Conservation (phyloP, 2,329 filamentous ascomycete species). For the Ascochyta koolunga region DNA sequence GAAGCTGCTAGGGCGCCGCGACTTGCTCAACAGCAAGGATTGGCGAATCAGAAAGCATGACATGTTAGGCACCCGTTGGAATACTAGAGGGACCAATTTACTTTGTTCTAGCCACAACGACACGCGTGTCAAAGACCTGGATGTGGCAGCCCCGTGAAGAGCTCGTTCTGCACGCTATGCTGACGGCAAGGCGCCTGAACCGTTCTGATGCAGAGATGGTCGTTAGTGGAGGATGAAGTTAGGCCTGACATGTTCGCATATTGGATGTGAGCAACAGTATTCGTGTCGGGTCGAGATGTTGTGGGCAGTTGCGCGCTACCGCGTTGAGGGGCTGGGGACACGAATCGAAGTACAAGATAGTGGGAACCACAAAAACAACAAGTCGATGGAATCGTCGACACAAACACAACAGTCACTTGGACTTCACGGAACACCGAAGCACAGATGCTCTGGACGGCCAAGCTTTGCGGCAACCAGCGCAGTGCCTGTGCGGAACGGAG, state of each 20-base stretch:
- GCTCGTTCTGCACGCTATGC: neutral
- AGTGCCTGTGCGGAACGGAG: neutral
- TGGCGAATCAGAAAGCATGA: neutral
- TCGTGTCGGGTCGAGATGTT: neutral
- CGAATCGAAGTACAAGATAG: neutral
- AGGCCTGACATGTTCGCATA: neutral
- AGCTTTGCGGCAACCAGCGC: neutral
- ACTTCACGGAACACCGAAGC: neutral
- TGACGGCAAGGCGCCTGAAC: neutral
- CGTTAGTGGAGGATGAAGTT: neutral
- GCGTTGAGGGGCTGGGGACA: neutral
- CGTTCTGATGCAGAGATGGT: neutral
- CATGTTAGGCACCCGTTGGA: neutral
- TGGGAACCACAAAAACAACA: neutral
- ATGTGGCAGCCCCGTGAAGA: neutral
- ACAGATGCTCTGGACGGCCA: neutral
- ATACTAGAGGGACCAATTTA: neutral
- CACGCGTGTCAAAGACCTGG: neutral
- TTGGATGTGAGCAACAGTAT: neutral
- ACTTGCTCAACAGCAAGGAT: neutral
- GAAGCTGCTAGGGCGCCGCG: neutral
- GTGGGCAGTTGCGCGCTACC: neutral
- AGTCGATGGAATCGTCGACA: neutral
- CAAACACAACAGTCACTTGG: neutral
- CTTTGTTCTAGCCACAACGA: neutral